phyloP scores from a whole-genome alignment of 352 stramenopile species.

The Phytopythium boreale region DNA sequence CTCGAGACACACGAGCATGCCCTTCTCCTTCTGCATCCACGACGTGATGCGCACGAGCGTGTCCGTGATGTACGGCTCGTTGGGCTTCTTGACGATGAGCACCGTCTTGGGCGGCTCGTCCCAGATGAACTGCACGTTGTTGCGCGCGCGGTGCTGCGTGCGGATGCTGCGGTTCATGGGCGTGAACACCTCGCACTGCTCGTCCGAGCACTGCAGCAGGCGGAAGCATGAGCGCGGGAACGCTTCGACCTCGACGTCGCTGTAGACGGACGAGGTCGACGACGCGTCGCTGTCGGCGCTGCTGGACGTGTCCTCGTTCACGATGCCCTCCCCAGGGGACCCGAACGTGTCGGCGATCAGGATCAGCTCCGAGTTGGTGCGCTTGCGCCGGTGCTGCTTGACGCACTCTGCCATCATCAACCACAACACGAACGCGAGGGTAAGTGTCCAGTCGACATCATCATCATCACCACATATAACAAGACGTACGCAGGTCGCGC shows the following conservation, averaged over 20 bases:
- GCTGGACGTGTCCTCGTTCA: slow-evolving; percentile 61
- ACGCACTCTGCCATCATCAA: slow-evolving; percentile 24
- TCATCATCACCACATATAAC: slow-evolving; percentile 1
- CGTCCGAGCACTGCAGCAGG: slow-evolving; percentile 82
- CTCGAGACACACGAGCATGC: slow-evolving; percentile 72
- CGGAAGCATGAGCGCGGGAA: slow-evolving; percentile 65
- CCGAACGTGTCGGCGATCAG: slow-evolving; percentile 78
- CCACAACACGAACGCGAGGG: not conserved
- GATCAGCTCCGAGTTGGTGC: slow-evolving; percentile 84
- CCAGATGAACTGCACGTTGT: slow-evolving; percentile 90
- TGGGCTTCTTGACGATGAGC: slow-evolving; percentile 89
- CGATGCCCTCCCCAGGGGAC: slow-evolving; percentile 68
- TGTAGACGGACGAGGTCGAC: slow-evolving; percentile 35
- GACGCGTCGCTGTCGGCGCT: slow-evolving; percentile 43
- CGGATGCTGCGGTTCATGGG: slow-evolving; percentile 84
- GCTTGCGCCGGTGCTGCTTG: slow-evolving; percentile 51
- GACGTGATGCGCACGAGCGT: slow-evolving; percentile 58
- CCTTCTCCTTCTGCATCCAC: slow-evolving; percentile 78
- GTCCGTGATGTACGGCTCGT: slow-evolving; percentile 71
- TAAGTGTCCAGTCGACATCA: not conserved
- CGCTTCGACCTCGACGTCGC: slow-evolving; percentile 30
- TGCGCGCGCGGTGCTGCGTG: slow-evolving; percentile 79
- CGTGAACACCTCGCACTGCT: slow-evolving; percentile 87
- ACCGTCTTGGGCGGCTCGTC: slow-evolving; percentile 78
- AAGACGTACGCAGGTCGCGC: slow-evolving; percentile 25